Percentiles rank a stretch among this genome's conserved stretches.
phyloP scores from a whole-genome alignment of 192 early-diverging fungal species.

The Coemansia furcata region DNA sequence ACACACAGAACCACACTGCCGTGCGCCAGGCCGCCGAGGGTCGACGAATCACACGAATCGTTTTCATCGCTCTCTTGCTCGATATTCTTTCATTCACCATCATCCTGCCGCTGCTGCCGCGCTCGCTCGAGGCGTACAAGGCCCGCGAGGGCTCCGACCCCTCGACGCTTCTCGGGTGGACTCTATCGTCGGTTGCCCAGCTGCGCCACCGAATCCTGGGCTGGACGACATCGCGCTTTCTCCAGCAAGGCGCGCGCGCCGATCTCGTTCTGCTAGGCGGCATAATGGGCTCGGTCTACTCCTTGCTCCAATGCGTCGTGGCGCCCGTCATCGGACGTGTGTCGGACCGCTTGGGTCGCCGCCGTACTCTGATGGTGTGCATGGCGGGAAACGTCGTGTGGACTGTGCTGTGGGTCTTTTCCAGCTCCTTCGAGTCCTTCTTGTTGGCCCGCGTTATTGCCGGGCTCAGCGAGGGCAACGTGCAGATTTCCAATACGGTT shows the following conservation, averaged over 20 bases:
- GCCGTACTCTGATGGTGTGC: slow-evolving; percentile 75
- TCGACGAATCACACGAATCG: slow-evolving; percentile 41
- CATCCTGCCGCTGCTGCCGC: slow-evolving; percentile 91
- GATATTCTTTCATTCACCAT: slow-evolving; percentile 98
- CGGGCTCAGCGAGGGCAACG: slow-evolving; percentile 96
- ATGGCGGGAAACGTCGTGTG: slow-evolving; percentile 94
- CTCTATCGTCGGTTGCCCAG: slow-evolving; percentile 7
- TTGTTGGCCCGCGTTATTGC: slow-evolving; percentile 83
- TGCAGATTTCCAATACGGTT: slow-evolving; percentile 94
- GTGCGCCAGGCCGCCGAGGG: slow-evolving; percentile 14
- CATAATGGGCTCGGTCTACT: slow-evolving; percentile 87
- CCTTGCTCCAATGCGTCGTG: slow-evolving; percentile 86
- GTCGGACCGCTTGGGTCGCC: slow-evolving; percentile 78
- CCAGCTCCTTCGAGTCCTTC: slow-evolving; percentile 78
- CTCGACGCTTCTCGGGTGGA: slow-evolving; percentile 43
- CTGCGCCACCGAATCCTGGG: slow-evolving; percentile 27
- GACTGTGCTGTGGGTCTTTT: slow-evolving; percentile 89
- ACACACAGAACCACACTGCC: background rate
- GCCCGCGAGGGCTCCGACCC: slow-evolving; percentile 43
- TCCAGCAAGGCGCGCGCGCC: slow-evolving; percentile 36
- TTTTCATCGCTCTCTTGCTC: slow-evolving; percentile 86
- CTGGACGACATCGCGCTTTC: slow-evolving; percentile 28
- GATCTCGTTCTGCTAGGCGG: slow-evolving; percentile 88
- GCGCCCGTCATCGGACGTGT: slow-evolving; percentile 81
- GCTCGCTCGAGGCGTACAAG: slow-evolving; percentile 86